Base-by-base conservation (phyloP, 805 yeast species). In the Myxozyma geophila region DNA sequence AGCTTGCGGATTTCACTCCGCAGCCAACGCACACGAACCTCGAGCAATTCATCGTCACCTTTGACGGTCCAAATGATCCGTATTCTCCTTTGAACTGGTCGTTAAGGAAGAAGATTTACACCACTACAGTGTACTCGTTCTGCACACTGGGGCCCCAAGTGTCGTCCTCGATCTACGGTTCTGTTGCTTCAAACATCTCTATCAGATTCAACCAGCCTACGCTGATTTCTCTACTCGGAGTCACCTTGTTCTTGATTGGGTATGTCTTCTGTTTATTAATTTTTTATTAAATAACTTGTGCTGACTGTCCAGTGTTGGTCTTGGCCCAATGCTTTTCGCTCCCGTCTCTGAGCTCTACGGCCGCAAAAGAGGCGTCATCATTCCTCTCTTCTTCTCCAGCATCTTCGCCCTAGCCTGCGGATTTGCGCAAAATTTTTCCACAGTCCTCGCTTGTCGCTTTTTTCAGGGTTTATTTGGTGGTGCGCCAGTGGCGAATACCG, bases 61-160 rank as follows among this genome's bases (percentile, higher is more conserved):
- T 80, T 70, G 87, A 87, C 71, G 92, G 92, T 0, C 85, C 86
- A 0, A 78, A 83, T 56, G 95, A 89, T 72, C 91, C 92, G 1
- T 54, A 75, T 10, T 89, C 86, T 74, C 96, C 95, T 0, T 87
- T 86, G 21, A 79, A 79, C 64, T 80, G 83, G 83, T 23, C 76
- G 4, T 23, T 62, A 19, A 54, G 47, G 7, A 75, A 72, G 62
- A 81, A 80, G 68, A 62, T 74, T 12, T 35, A 67, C 23, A 81
- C 81, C 50, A 81, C 84, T 0, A 60, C 76, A 6, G 57, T 76
- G 33, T 81, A 73, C 62, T 81, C 79, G 10, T 63, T 78, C 37
- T 75, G 76, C 23, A 80, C 83, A 0, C 77, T 78, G 66, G 76
- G 80, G 2, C 82, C 83, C 10, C 83, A 83, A 47, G 73, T 81